Evolutionary conservation across 768 basidiomycete species (phyloP).

Genomic region (Calvatia gigantea): DNA sequence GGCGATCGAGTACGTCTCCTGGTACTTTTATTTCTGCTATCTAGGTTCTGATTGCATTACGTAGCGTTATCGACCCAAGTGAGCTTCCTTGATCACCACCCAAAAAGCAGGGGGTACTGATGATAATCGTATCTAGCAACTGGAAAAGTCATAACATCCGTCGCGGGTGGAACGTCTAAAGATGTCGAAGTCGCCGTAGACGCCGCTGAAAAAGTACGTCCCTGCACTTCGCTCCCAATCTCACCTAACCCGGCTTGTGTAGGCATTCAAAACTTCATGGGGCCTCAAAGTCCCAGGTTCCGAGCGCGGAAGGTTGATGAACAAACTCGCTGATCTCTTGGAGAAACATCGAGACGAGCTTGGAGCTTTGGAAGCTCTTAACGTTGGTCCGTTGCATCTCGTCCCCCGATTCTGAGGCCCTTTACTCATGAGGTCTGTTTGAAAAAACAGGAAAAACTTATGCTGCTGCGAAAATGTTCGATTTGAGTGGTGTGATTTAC

Average conservation of each 20-base stretch:
- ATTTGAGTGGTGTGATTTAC: slow-evolving; percentile 44
- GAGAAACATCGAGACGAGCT: slow-evolving; percentile 60
- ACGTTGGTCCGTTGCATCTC: slow-evolving; percentile 46
- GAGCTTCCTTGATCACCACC: neutral
- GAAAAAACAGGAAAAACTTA: slow-evolving; percentile 52
- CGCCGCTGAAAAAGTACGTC: slow-evolving; percentile 44
- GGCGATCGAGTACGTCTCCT: slow-evolving; percentile 20
- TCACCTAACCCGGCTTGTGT: neutral
- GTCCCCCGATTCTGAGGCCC: neutral
- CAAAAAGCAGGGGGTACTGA: neutral
- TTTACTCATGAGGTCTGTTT: neutral
- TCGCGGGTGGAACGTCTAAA: slow-evolving; percentile 45
- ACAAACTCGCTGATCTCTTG: slow-evolving; percentile 63
- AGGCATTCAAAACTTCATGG: slow-evolving; percentile 58
- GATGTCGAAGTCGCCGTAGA: slow-evolving; percentile 54
- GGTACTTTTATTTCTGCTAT: neutral
- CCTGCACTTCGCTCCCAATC: neutral
- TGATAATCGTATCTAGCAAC: slow-evolving; percentile 34
- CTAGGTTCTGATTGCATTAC: neutral
- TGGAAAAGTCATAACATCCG: slow-evolving; percentile 48
- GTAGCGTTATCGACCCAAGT: slow-evolving; percentile 56
- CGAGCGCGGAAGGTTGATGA: slow-evolving; percentile 51
- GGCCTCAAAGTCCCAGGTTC: slow-evolving; percentile 57
- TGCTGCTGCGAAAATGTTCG: slow-evolving; percentile 41
- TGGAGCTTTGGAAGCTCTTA: slow-evolving; percentile 69